Conservation (phyloP, 2,329 filamentous ascomycete species). For the Lecanicillium sp. region DNA sequence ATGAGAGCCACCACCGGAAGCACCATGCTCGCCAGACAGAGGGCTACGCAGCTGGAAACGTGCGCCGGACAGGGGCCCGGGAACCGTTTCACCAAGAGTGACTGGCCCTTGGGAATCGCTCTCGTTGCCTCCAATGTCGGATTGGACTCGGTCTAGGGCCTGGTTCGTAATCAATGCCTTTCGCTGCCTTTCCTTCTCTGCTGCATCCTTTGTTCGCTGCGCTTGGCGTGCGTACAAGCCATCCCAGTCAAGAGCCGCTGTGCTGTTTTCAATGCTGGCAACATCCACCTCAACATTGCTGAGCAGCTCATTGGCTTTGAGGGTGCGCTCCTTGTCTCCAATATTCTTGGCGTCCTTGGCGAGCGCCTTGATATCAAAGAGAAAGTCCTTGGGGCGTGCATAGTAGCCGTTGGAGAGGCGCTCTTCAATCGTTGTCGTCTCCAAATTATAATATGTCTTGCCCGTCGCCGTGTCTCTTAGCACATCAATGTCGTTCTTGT, state of each 20-base stretch:
- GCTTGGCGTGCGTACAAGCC: constrained; percentile 68
- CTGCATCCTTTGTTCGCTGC: constrained; percentile 51
- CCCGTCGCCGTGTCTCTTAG: constrained; percentile 66
- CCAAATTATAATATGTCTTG: constrained; percentile 93
- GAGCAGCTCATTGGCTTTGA: constrained; percentile 86
- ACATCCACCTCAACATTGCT: constrained; percentile 95
- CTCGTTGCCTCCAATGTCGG: constrained; percentile 44
- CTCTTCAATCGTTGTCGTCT: constrained; percentile 88
- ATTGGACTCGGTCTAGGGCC: constrained; percentile 35
- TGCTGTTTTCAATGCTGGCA: constrained; percentile 62
- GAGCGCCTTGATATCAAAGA: constrained; percentile 77
- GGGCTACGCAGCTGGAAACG: constrained; percentile 50
- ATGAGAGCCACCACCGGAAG: constrained; percentile 18
- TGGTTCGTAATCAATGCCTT: constrained; percentile 48
- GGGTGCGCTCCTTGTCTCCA: constrained; percentile 72
- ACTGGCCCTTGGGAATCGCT: constrained; percentile 49
- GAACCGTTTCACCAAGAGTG: constrained; percentile 57
- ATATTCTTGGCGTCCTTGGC: constrained; percentile 76
- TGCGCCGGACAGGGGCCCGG: constrained; percentile 43
- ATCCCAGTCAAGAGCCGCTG: constrained; percentile 69
- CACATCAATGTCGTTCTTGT: constrained; percentile 71
- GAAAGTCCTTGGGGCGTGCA: constrained; percentile 80
- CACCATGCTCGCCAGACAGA: constrained; percentile 51
- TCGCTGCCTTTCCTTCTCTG: constrained; percentile 56
- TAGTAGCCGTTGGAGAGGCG: constrained; percentile 97